Evolutionary conservation across 164 flowering plant genomes (phyloP).

Genomic region (Berberis vulgaris): DNA sequence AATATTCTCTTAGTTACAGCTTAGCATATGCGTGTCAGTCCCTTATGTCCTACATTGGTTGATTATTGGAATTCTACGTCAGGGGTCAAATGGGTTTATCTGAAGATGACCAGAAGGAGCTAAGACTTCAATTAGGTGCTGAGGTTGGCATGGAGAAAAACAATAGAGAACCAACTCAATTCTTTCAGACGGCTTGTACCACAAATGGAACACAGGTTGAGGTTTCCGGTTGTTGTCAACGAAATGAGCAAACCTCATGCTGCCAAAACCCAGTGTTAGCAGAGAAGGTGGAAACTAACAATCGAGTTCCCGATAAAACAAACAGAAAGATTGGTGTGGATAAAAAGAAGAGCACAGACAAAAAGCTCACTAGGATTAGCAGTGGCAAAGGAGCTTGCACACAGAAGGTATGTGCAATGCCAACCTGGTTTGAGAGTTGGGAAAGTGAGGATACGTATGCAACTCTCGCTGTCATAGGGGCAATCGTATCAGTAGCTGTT

Average conservation of each 20-base stretch:
- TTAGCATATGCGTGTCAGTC: neutral
- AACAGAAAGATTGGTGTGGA: constrained; percentile 1
- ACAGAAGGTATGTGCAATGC: constrained; percentile 47
- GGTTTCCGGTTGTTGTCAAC: constrained; percentile 47
- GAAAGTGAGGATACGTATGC: constrained; percentile 92
- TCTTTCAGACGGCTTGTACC: constrained; percentile 5
- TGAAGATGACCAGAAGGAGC: constrained; percentile 75
- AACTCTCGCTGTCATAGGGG: constrained; percentile 68
- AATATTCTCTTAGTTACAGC: too few species aligned
- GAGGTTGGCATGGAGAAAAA: constrained; percentile 19
- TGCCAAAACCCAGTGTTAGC: constrained; percentile 31
- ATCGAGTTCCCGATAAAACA: too few species aligned
- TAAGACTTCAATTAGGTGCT: constrained; percentile 36
- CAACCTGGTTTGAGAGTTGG: constrained; percentile 87
- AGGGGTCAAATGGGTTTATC: constrained; percentile 99
- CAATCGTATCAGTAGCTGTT: constrained; percentile 59
- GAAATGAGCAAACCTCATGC: constrained; percentile 39
- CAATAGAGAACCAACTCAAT: constrained; percentile 17
- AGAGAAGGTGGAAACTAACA: constrained; percentile 12
- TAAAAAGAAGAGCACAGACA: constrained; percentile 9
- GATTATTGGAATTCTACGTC: constrained; percentile 10
- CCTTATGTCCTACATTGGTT: neutral
- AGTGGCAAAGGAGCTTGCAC: constrained; percentile 24
- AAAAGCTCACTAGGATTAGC: constrained; percentile 19
- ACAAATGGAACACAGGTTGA: constrained; percentile 25